A percentile compares a stretch with the other conserved stretches of the same genome.
Conservation (phyloP, 2,329 filamentous ascomycete species). For the Cadophora gregata region DNA sequence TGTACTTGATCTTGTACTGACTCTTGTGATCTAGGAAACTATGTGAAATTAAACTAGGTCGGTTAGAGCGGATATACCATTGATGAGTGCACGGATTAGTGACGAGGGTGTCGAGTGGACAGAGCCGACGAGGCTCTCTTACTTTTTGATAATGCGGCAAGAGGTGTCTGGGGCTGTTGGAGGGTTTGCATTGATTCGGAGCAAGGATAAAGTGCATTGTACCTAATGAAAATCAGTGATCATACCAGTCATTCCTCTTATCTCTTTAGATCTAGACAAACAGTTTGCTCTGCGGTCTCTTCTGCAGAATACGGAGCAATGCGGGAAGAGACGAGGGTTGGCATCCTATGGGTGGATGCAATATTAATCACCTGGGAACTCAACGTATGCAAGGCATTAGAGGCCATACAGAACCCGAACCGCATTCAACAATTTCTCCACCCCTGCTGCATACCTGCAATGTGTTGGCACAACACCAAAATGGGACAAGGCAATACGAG, state of each 20-base stretch:
- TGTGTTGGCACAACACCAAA: neutral
- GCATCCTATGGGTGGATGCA: neutral
- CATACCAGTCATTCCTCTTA: neutral
- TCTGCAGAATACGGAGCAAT: neutral
- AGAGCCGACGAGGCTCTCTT: neutral
- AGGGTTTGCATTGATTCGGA: conserved; percentile 21
- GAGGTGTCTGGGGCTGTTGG: conserved; percentile 12
- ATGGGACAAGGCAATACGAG: conserved; percentile 1
- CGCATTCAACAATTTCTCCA: neutral
- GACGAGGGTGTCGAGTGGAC: neutral
- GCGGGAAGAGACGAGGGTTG: neutral
- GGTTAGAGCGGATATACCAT: conserved; percentile 19
- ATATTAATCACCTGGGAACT: neutral
- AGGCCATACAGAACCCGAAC: neutral
- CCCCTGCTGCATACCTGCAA: neutral
- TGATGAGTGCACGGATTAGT: neutral
- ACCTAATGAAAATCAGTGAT: conserved; percentile 23
- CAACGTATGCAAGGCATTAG: neutral
- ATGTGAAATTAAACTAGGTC: conserved; percentile 51
- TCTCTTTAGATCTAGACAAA: neutral
- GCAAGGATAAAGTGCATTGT: conserved; percentile 16
- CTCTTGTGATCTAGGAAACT: conserved; percentile 51
- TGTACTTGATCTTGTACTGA: conserved; percentile 28
- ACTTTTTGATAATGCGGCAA: conserved; percentile 11
- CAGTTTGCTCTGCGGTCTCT: neutral